Percentiles rank a stretch among this genome's conserved stretches.
Evolutionary conservation across 257 asterid species (phyloP).

Genomic region (Rehmannia glutinosa): DNA sequence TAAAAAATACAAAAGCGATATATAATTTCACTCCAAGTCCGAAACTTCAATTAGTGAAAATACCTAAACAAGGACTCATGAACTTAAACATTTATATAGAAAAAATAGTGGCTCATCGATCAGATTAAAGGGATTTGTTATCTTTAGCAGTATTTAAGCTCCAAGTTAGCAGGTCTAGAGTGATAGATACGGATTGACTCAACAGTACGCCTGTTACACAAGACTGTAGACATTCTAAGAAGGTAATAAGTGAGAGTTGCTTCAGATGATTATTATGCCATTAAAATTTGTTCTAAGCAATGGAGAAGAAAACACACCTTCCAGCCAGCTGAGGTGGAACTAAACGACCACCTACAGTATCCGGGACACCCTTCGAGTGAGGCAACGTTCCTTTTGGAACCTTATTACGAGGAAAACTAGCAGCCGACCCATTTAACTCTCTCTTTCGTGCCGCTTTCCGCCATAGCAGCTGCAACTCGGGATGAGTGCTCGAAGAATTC

Average conservation of each 20-base stretch:
- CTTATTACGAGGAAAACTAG: conserved; percentile 59
- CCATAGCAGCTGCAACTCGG: conserved; percentile 85
- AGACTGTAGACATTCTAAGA: no score
- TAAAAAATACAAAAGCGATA: neutral
- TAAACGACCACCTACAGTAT: conserved; percentile 55
- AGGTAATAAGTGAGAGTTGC: no score
- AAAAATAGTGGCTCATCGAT: neutral
- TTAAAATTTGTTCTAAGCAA: neutral
- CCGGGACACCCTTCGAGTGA: conserved; percentile 56
- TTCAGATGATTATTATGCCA: neutral
- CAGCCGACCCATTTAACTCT: conserved; percentile 41
- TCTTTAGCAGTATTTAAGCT: neutral
- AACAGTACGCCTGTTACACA: no score
- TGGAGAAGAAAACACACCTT: conserved; percentile 46
- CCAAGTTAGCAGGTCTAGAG: neutral
- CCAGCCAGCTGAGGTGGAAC: conserved; percentile 87
- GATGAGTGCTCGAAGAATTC: conserved; percentile 58
- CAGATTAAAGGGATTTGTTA: no score
- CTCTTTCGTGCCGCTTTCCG: conserved; percentile 71
- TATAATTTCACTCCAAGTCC: neutral
- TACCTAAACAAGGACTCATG: neutral
- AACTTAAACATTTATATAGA: neutral
- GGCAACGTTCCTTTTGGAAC: conserved; percentile 63
- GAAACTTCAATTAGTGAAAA: neutral
- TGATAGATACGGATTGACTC: no score